Conservation (phyloP, 495 filamentous ascomycete species). For the Penicillium simplicissimum region DNA sequence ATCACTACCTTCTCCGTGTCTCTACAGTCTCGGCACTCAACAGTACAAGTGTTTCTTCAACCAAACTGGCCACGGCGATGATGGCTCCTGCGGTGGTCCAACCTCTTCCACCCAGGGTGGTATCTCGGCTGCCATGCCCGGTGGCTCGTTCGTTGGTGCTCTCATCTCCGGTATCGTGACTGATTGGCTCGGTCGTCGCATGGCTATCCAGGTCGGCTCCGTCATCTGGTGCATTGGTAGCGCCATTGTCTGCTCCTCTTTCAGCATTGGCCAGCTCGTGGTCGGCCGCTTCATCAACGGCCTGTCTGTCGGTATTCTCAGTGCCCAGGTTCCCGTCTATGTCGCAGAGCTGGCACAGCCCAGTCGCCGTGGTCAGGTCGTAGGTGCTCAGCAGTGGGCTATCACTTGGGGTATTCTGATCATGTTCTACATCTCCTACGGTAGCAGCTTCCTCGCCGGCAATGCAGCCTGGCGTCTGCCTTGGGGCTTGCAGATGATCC, state of each 20-base stretch:
- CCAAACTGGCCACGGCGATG: slow-evolving; percentile 35
- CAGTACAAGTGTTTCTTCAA: slow-evolving; percentile 66
- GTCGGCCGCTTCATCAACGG: slow-evolving; percentile 76
- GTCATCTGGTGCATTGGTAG: slow-evolving; percentile 67
- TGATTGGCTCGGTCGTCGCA: slow-evolving; percentile 65
- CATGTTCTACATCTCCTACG: slow-evolving; percentile 59
- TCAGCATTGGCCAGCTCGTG: slow-evolving; percentile 71
- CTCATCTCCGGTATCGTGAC: slow-evolving; percentile 63
- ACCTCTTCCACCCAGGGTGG: slow-evolving; percentile 53
- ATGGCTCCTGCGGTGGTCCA: slow-evolving; percentile 47
- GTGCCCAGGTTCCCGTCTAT: slow-evolving; percentile 76
- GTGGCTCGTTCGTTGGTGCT: slow-evolving; percentile 69
- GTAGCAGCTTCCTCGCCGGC: slow-evolving; percentile 61
- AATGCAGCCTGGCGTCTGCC: slow-evolving; percentile 65
- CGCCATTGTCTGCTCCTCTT: slow-evolving; percentile 65
- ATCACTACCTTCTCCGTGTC: not conserved
- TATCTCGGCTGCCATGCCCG: slow-evolving; percentile 70
- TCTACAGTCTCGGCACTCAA: slow-evolving; percentile 37
- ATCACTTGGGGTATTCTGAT: slow-evolving; percentile 79
- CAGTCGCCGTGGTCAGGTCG: slow-evolving; percentile 67
- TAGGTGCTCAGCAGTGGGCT: slow-evolving; percentile 72
- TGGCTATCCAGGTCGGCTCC: slow-evolving; percentile 59
- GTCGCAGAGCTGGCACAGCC: slow-evolving; percentile 72
- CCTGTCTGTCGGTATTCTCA: slow-evolving; percentile 71
- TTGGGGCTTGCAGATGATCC: slow-evolving; percentile 75